Percentiles rank a stretch among this genome's conserved stretches.
Conservation (phyloP, 2,329 filamentous ascomycete species). For the Elsinoe batatas region DNA sequence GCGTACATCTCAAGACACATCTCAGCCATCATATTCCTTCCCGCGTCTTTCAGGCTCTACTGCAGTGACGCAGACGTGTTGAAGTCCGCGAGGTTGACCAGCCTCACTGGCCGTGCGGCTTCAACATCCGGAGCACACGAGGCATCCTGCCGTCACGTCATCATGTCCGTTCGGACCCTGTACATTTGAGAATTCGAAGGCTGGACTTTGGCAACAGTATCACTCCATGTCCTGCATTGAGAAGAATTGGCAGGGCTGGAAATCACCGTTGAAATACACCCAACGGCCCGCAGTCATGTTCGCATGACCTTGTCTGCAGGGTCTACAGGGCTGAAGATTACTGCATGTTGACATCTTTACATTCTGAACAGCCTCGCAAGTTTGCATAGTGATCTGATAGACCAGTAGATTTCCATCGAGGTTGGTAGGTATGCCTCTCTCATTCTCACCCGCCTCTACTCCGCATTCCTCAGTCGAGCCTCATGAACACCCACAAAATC, state of each 20-base stretch:
- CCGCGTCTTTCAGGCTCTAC: background rate
- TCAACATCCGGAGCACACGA: background rate
- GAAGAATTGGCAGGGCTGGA: slow-evolving; percentile 5
- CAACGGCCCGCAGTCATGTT: slow-evolving; percentile 8
- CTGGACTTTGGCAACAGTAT: slow-evolving; percentile 6
- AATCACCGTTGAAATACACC: slow-evolving; percentile 10
- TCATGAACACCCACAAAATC: background rate
- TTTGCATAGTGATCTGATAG: background rate
- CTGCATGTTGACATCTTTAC: background rate
- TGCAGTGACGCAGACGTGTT: slow-evolving; percentile 1
- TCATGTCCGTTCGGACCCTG: background rate
- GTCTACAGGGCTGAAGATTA: slow-evolving; percentile 5
- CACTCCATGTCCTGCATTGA: background rate
- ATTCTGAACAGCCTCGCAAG: background rate
- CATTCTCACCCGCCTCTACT: background rate
- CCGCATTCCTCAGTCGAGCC: slow-evolving; percentile 2
- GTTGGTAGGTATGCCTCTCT: slow-evolving; percentile 7
- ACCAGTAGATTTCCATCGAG: background rate
- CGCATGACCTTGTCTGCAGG: background rate
- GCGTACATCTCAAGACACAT: slow-evolving; percentile 3
- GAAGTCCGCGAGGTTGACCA: background rate
- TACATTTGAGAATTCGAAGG: background rate
- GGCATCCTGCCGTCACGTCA: background rate
- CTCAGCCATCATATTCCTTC: slow-evolving; percentile 5
- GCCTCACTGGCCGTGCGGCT: background rate